Base-by-base conservation (phyloP, 805 yeast genomes). In the Wickerhamomyces strasburgensis region DNA sequence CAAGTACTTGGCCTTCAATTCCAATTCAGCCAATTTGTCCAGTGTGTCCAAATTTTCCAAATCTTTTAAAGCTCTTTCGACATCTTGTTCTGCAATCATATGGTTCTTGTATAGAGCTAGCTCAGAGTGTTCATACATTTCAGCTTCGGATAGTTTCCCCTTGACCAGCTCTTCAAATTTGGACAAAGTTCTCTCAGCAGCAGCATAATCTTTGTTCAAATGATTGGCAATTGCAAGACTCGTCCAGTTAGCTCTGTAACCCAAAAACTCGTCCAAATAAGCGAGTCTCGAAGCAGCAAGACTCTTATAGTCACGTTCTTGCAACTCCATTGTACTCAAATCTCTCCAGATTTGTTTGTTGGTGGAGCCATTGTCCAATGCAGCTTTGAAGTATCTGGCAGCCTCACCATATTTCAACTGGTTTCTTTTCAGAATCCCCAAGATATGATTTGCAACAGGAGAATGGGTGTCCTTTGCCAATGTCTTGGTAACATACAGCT, bases 181-280 rank as follows among this genome's bases (percentile, higher is more conserved):
- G 15, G 73, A 55, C 49, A 89, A 70, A 2, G 90, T 84, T 38
- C 73, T 73, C 38, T 80, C 80, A 6, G 96, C 90, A 17, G 75
- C 75, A 26, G 65, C 67, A 52, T 69, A 73, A 52, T 88, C 85
- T 18, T 74, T 72, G 56, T 75, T 75, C 55, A 89, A 67, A 58
- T 84, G 85, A 55, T 83, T 86, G 1, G 97, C 95, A 29, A 87
- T 70, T 1, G 95, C 96, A 35, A 84, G 69, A 0, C 82, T 80
- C 2, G 95, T 84, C 96, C 96, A 89, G 55, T 86, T 84, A 43
- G 90, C 88, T 46, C 96, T 73, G 56, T 77, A 84, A 0, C 95
- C 95, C 9, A 93, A 78, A 49, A 74, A 80, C 18, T 73, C 71
- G 50, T 82, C 84, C 59, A 93, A 70, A 51, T 78, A 79, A 27